These are phyloP conservation scores for Yamadazyma mexicana DNA, from an alignment of 1,139 yeast genomes.

Conservation along the genomic window DNA sequence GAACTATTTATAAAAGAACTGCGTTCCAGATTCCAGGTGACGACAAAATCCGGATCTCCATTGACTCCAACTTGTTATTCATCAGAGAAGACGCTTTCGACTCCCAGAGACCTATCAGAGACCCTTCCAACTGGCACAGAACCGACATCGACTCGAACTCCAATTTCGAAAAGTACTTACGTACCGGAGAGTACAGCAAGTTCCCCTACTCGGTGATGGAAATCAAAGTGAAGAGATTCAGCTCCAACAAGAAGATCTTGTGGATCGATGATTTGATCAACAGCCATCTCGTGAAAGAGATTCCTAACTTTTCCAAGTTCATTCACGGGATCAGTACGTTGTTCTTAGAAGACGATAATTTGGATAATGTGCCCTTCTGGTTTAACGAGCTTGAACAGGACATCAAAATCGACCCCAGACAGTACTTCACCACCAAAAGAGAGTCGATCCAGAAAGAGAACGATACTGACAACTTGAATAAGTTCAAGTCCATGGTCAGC, in stretches of 20 bases:
- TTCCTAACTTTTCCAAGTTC: conserved; percentile 87
- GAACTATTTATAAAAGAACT: conserved; percentile 86
- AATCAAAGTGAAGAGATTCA: conserved; percentile 66
- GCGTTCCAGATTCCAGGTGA: conserved; percentile 99
- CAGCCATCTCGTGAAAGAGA: conserved; percentile 83
- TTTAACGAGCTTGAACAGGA: conserved; percentile 83
- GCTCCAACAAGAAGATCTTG: conserved; percentile 46
- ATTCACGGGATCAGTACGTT: conserved; percentile 88
- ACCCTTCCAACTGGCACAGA: conserved; percentile 89
- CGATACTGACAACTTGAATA: conserved; percentile 49
- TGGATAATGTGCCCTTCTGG: conserved; percentile 94
- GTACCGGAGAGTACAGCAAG: conserved; percentile 82
- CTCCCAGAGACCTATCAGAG: conserved; percentile 80
- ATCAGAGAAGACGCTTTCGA: conserved; percentile 92
- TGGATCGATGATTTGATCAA: conserved; percentile 90
- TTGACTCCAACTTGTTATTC: conserved; percentile 84
- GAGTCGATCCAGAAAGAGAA: conserved; percentile 10
- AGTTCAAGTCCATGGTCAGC: conserved; percentile 43
- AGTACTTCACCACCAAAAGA: conserved; percentile 59
- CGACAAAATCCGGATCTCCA: conserved; percentile 82
- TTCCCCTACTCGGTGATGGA: conserved; percentile 95
- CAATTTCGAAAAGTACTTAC: conserved; percentile 68
- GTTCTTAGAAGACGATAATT: conserved; percentile 84
- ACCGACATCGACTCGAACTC: conserved; percentile 79
- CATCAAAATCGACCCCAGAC: conserved; percentile 72